These are phyloP conservation scores for Abortiporus biennis DNA, from an alignment of 1,284 basidiomycete species.

Conservation along the genomic window DNA sequence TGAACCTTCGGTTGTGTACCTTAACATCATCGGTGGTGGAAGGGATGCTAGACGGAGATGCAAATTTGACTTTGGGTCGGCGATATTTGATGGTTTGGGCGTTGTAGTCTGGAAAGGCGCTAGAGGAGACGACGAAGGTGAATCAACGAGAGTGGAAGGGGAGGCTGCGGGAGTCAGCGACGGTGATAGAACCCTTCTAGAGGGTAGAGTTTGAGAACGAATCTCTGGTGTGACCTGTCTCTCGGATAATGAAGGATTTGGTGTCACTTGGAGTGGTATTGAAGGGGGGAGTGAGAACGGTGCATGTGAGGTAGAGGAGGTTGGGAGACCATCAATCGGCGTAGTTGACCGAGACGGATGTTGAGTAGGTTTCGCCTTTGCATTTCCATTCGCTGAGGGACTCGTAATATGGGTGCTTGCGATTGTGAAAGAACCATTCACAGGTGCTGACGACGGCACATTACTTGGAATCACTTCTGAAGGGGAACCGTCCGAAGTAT, in stretches of 20 bases:
- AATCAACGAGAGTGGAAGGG: background rate
- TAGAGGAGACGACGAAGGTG: background rate
- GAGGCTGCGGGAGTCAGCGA: background rate
- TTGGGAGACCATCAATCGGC: no score
- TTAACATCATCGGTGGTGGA: constrained; percentile 26
- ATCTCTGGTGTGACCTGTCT: no score
- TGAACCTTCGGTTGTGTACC: constrained; percentile 25
- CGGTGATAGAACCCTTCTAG: background rate
- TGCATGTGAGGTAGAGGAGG: no score
- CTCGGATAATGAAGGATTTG: no score
- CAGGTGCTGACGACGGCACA: background rate
- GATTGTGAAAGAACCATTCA: background rate
- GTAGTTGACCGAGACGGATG: no score
- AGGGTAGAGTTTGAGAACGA: no score
- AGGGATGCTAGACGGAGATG: constrained; percentile 25
- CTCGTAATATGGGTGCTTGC: background rate
- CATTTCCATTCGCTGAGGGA: background rate
- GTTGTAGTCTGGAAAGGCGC: background rate
- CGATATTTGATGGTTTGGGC: background rate
- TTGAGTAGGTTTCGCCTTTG: no score
- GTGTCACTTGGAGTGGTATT: background rate
- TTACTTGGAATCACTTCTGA: background rate
- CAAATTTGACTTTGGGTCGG: background rate
- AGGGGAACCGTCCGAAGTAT: constrained; percentile 2
- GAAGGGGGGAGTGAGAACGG: no score